These are phyloP conservation scores for Aureobasidium leucospermi DNA, from an alignment of 2,329 filamentous ascomycete species.

Conservation along the genomic window DNA sequence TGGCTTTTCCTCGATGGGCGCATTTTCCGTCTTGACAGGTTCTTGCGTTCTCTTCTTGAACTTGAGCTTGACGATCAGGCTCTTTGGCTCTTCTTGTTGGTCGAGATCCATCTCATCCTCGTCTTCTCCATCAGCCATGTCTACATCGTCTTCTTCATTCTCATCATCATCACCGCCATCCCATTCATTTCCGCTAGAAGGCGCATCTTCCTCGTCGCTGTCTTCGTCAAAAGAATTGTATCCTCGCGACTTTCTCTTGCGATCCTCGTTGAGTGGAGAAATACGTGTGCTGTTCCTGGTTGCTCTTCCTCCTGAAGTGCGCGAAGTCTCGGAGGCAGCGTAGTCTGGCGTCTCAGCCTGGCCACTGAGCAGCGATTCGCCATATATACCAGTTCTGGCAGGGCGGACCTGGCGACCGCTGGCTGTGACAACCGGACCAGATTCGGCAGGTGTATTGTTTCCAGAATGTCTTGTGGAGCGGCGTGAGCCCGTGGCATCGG, in stretches of 20 bases:
- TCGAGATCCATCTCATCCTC: constrained; percentile 44
- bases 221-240: constrained; percentile 56
- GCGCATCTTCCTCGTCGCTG: constrained; percentile 59
- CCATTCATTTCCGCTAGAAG: constrained; percentile 56
- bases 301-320: constrained; percentile 38
- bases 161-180: constrained; percentile 65
- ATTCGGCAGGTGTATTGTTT: constrained; percentile 63
- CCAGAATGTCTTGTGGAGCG: constrained; percentile 60
- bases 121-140: constrained; percentile 33
- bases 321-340: constrained; percentile 37
- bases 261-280: constrained; percentile 24
- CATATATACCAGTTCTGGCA: constrained; percentile 56
- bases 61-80: constrained; percentile 66
- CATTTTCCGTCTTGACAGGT: neutral
- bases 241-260: constrained; percentile 42
- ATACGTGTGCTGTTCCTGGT: constrained; percentile 23
- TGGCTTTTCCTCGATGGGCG: neutral
- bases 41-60: constrained; percentile 14
- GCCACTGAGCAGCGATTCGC: constrained; percentile 52
- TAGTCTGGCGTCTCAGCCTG: constrained; percentile 39
- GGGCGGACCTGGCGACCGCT: constrained; percentile 80
- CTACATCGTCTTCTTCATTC: constrained; percentile 46
- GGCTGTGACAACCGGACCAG: constrained; percentile 63
- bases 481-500: constrained; percentile 59
- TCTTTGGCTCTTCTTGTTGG: constrained; percentile 33